A percentile compares a stretch with the other conserved stretches of the same genome.
Conservation (phyloP, 495 filamentous ascomycete species). For the Hypomontagnella monticulosa region DNA sequence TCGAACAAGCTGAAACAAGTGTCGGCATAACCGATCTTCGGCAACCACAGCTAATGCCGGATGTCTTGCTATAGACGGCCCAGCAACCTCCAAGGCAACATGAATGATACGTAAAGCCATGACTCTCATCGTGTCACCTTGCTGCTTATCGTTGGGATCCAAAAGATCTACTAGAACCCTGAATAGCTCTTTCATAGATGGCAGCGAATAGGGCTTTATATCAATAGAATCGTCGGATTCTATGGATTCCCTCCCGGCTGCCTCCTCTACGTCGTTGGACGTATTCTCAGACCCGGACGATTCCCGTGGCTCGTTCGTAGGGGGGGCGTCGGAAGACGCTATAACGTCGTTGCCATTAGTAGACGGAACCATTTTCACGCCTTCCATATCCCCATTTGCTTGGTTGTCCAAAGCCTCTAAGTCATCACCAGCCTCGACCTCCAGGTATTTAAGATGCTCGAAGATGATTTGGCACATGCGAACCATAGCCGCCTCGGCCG, state of each 20-base stretch:
- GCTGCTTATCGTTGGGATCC: constrained; percentile 89
- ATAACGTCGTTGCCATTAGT: constrained; percentile 74
- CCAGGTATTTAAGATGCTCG: constrained; percentile 85
- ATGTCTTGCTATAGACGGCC: constrained; percentile 93
- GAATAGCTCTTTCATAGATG: constrained; percentile 93
- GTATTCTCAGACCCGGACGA: constrained; percentile 57
- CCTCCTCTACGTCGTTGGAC: constrained; percentile 38
- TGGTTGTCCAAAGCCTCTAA: constrained; percentile 66
- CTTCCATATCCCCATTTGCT: constrained; percentile 72
- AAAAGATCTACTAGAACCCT: constrained; percentile 93
- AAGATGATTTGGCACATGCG: constrained; percentile 99
- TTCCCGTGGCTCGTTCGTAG: constrained; percentile 57
- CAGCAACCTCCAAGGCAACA: constrained; percentile 95
- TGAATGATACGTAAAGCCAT: constrained; percentile 98
- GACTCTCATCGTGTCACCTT: constrained; percentile 93
- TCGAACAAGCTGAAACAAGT: constrained; percentile 95
- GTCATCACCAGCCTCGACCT: constrained; percentile 73
- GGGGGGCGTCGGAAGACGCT: constrained; percentile 53
- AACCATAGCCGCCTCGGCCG: constrained; percentile 96
- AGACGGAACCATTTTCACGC: constrained; percentile 87
- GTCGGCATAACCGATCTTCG: constrained; percentile 91
- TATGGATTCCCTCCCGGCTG: constrained; percentile 32
- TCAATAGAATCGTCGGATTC: constrained; percentile 59
- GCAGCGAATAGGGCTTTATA: constrained; percentile 88
- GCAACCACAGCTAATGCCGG: constrained; percentile 87